Conservation (phyloP, 257 asterid species). For the Anisodus acutangulus region DNA sequence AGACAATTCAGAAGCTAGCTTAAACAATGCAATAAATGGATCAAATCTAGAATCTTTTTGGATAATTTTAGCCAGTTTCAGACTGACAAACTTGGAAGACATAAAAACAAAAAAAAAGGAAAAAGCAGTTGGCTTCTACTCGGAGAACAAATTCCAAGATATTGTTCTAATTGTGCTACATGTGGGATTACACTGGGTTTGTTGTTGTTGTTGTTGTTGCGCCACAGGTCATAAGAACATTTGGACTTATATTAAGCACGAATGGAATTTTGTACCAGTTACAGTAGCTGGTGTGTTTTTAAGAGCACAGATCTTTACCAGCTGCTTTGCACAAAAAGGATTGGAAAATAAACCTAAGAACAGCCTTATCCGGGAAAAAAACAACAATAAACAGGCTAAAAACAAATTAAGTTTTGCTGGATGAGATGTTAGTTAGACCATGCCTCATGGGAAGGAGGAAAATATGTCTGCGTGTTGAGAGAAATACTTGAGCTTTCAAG, state of each 20-base stretch:
- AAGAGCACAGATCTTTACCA: conserved; percentile 6
- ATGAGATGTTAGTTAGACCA: conserved; percentile 7
- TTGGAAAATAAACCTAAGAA: background rate
- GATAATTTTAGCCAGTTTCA: background rate
- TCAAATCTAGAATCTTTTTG: background rate
- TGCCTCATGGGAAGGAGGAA: conserved; percentile 14
- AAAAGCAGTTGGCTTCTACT: background rate
- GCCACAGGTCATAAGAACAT: background rate
- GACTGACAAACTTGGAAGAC: background rate
- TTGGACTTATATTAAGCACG: background rate
- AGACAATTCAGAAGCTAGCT: conserved; percentile 2
- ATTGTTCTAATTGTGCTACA: background rate
- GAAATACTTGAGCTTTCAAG: background rate
- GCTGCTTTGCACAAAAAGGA: conserved; percentile 17
- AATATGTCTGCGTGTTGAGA: background rate
- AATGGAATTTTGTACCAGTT: background rate
- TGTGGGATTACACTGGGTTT: too few species aligned
- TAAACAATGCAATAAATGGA: background rate
- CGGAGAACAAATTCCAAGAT: conserved; percentile 15
- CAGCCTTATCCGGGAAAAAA: background rate
- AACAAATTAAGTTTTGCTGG: background rate
- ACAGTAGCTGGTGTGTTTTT: background rate
- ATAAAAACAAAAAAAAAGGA: background rate
- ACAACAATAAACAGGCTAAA: background rate
- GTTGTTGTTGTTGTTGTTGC: too few species aligned